Evolutionary conservation across 257 asterid genomes (phyloP), one percentile per base, ranked within the genome.

Genomic region (Orobanche coerulescens): DNA sequence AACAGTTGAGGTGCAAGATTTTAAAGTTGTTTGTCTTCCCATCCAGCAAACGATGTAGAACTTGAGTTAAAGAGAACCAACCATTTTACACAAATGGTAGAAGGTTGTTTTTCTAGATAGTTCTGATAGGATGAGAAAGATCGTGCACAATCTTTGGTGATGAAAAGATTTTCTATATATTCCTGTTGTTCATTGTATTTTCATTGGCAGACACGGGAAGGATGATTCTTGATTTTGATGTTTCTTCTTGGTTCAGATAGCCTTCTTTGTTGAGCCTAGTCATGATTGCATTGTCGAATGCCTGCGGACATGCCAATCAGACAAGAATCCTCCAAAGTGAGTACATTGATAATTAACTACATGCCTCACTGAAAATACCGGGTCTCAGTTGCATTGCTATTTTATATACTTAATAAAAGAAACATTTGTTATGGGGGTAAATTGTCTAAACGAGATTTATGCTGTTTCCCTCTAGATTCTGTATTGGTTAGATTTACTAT

Each of bases 211-310:
- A 44, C 53, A 16, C 46, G 24, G 20, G 13, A 28, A 4, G 23
- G 44, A 4, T 67, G 40, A 65, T 43, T 57, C 18, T 33, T 65
- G 26, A 26, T 75, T 49, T 75, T 49, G 1, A 19, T 64, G 25
- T 28, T 37, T 37, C 58, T 70, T 57, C 44, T 52, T 66, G 37
- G 51, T 53, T 11, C 88, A 93, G 98, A 79, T 93, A 73, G 88
- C 94, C 6, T 93, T 51, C 66, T 93, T 93, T 61, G 70, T 81
- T 58, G 82, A 80, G 52, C 95, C 95, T 40, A 78, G 49, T 70
- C 93, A 82, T 39, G 94, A 93, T 7, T 93, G 93, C 67, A 18
- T 82, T 5, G 87, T 93, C n/a, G 85, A 89, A 81, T 93, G 97
- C 75, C 73, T 93, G 62, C 82, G 84, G 4, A 77, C 95, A 25